Base-by-base conservation (phyloP, 148 eudicot species). In the Selenicereus undatus region DNA sequence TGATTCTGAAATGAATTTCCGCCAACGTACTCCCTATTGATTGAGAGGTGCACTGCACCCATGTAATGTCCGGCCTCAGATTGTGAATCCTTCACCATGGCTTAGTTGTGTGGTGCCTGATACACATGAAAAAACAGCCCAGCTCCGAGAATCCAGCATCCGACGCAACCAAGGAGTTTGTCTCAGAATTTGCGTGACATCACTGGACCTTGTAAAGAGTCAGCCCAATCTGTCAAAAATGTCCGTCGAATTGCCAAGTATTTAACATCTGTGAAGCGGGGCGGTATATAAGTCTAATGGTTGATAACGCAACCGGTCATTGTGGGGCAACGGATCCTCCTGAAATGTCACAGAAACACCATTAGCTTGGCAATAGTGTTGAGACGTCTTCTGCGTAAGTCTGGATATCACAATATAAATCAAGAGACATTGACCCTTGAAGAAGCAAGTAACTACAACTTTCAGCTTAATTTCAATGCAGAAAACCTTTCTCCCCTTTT, bases 241-340 rank as follows among this genome's bases (percentile, higher is more conserved):
- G 35, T 52, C 21, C 10, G 29, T 65, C 29, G 24, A 30, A 2
- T 32, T 62, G 58, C 43, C 50, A 32, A 29, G 27, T 26, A 35
- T 21, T 87, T 74, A 91, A 81, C 93, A 86, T 88, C 92, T 90
- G 90, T 94, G 98, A 76, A 94, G 87, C 69, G 98, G 94, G 9
- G 98, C 98, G 54, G 97, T 93, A 86, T 91, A 94, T 52, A 94
- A 79, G 78, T 94, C 94, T 65, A 94, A 75, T 24, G 98, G 90
- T 76, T 83, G 81, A 82, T 88, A 91, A 48, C 90, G 85, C 81
- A 90, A 75, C 18, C 71, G 76, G 11, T 92, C 90, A 79, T 88
- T 91, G 78, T 83, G 98, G 80, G 98, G 98, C 81, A 88, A 84
- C 35, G 93, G 97, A 72, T 82, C 91, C 29, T 91, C 94, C 98